phyloP scores from a whole-genome alignment of 73 alveolate genomes.

The Paramecium sexaurelia region DNA sequence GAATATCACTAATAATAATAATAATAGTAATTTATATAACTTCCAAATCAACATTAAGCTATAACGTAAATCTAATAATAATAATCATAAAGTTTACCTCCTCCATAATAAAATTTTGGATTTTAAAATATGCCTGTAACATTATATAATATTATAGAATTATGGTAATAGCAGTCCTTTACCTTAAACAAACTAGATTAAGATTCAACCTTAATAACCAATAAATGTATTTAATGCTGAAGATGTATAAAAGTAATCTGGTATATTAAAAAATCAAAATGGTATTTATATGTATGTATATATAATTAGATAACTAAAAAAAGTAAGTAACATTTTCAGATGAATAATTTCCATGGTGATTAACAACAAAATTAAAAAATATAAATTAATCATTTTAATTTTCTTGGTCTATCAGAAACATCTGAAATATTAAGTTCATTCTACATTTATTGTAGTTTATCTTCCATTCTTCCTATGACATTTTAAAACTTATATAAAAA shows the following conservation, averaged over 20 bases:
- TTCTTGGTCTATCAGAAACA: conserved; percentile 23
- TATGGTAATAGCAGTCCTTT: neutral
- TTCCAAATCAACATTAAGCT: neutral
- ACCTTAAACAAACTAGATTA: neutral
- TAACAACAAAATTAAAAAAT: neutral
- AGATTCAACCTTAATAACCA: neutral
- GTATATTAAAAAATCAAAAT: neutral
- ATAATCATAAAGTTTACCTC: neutral
- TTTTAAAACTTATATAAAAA: conserved; percentile 23
- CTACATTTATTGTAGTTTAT: conserved; percentile 22
- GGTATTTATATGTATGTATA: neutral
- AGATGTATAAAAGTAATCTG: neutral
- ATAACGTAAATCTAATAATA: neutral
- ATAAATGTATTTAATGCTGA: neutral
- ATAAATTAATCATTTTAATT: conserved; percentile 17
- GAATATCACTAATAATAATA: neutral
- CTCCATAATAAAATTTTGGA: neutral
- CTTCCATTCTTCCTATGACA: conserved; percentile 52
- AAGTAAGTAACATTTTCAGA: neutral
- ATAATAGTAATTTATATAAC: neutral
- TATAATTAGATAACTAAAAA: neutral
- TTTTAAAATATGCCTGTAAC: neutral
- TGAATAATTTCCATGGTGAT: neutral
- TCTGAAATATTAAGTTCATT: conserved; percentile 19
- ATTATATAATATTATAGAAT: neutral